Evolutionary conservation across 345 rosid species (phyloP).

Genomic region (Euclidium syriacum): DNA sequence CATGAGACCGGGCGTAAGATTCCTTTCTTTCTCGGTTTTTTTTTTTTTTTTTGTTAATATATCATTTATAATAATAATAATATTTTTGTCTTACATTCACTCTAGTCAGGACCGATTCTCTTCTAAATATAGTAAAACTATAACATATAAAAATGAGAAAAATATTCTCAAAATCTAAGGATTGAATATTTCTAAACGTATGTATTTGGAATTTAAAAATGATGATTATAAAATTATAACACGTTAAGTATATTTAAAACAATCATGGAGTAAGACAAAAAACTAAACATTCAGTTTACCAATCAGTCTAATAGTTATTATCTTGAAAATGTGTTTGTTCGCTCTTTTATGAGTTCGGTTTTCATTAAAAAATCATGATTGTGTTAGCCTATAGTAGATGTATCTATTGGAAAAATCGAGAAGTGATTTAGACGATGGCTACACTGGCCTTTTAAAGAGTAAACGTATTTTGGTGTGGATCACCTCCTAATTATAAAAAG

Average conservation of each 20-base stretch:
- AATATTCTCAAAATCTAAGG: neutral
- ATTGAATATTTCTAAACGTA: neutral
- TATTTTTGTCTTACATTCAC: neutral
- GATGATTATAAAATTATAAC: neutral
- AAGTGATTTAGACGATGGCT: too few species aligned
- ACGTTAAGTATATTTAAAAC: neutral
- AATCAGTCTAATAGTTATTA: too few species aligned
- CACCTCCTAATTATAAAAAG: too few species aligned
- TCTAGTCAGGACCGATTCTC: neutral
- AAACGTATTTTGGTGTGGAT: too few species aligned
- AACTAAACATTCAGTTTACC: neutral
- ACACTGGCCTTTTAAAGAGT: too few species aligned
- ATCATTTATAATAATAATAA: neutral
- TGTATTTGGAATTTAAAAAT: neutral
- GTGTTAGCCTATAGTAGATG: too few species aligned
- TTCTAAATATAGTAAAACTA: neutral
- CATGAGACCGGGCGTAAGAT: constrained; percentile 48
- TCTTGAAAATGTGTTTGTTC: too few species aligned
- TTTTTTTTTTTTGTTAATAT: neutral
- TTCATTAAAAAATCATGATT: too few species aligned
- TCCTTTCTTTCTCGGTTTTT: neutral
- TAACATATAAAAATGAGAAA: neutral
- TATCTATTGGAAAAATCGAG: too few species aligned
- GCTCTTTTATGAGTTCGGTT: too few species aligned
- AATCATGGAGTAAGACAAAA: neutral